A percentile compares a stretch with the other conserved stretches of the same genome.
These are phyloP conservation scores for Antrodiella citrinella DNA, from an alignment of 768 basidiomycete species.

Conservation along the genomic window DNA sequence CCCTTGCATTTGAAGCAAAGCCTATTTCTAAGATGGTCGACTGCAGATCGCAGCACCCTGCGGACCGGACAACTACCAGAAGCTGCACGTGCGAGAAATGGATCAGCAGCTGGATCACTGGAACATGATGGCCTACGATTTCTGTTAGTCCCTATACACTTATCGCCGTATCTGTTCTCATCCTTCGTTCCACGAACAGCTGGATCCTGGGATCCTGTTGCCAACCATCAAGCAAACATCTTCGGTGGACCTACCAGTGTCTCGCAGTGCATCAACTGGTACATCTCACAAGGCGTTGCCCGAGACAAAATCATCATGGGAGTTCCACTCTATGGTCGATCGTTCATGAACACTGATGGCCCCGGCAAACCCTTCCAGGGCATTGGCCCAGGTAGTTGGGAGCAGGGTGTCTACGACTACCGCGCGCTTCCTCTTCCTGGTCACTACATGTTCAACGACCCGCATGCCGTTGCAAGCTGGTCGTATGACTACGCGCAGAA, in stretches of 20 bases:
- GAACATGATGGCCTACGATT: slow-evolving; percentile 96
- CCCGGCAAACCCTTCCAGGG: slow-evolving; percentile 77
- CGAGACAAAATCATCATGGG: slow-evolving; percentile 82
- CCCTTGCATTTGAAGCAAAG: neutral
- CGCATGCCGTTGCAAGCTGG: slow-evolving; percentile 70
- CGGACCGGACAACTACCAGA: slow-evolving; percentile 79
- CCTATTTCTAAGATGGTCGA: neutral
- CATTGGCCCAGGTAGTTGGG: slow-evolving; percentile 86
- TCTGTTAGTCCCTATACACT: slow-evolving; percentile 36
- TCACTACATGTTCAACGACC: slow-evolving; percentile 57
- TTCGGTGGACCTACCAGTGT: slow-evolving; percentile 60
- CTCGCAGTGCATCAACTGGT: slow-evolving; percentile 61
- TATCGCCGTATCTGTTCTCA: neutral
- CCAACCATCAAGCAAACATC: slow-evolving; percentile 84
- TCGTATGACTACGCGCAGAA: slow-evolving; percentile 63
- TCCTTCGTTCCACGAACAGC: slow-evolving; percentile 30
- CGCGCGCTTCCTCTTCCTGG: slow-evolving; percentile 78
- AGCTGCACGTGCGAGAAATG: slow-evolving; percentile 77
- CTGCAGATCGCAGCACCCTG: slow-evolving; percentile 85
- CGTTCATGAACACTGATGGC: slow-evolving; percentile 80
- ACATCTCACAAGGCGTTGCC: slow-evolving; percentile 60
- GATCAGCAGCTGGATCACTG: slow-evolving; percentile 85
- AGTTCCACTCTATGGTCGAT: slow-evolving; percentile 89
- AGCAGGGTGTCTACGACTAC: slow-evolving; percentile 88
- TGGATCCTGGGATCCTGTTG: slow-evolving; percentile 65